phyloP scores from a whole-genome alignment of 1,284 basidiomycete species.

The Schizopora paradoxa region DNA sequence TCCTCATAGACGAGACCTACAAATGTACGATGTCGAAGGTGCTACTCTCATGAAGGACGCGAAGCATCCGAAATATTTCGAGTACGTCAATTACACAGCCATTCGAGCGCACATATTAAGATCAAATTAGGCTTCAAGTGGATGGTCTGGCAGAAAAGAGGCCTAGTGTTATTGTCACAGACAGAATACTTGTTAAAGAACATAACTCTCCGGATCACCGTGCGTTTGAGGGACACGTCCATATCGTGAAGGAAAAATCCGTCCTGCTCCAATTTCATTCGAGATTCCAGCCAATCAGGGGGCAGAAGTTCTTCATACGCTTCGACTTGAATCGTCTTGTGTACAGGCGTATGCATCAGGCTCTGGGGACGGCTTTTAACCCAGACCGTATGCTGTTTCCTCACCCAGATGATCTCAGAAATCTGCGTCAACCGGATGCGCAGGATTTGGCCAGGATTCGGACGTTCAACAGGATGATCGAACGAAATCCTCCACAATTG shows the following conservation, averaged over 20 bases:
- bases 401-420: no score
- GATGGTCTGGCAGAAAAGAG: constrained; percentile 45
- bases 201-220: no score
- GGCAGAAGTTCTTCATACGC: constrained; percentile 42
- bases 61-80: constrained; percentile 27
- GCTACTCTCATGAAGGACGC: no score
- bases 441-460: constrained; percentile 24
- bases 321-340: constrained; percentile 46
- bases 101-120: constrained; percentile 6
- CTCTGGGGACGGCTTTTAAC: constrained; percentile 39
- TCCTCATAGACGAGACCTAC: constrained; percentile 37
- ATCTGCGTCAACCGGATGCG: constrained; percentile 38
- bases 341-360: constrained; percentile 52
- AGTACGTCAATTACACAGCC: constrained; percentile 5
- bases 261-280: constrained; percentile 41
- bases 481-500: constrained; percentile 44
- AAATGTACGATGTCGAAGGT: constrained; percentile 36
- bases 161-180: constrained; percentile 46
- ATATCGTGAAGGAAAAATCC: constrained; percentile 32
- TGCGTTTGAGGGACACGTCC: constrained; percentile 44
- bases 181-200: constrained; percentile 40
- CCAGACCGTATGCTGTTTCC: constrained; percentile 46
- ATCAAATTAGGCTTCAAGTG: constrained; percentile 36
- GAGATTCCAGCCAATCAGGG: constrained; percentile 37
- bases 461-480: constrained; percentile 41